Evolutionary conservation across 208 protist species (phyloP), one percentile per base, ranked within the genome.

Genomic region (Crithidia fasciculata): DNA sequence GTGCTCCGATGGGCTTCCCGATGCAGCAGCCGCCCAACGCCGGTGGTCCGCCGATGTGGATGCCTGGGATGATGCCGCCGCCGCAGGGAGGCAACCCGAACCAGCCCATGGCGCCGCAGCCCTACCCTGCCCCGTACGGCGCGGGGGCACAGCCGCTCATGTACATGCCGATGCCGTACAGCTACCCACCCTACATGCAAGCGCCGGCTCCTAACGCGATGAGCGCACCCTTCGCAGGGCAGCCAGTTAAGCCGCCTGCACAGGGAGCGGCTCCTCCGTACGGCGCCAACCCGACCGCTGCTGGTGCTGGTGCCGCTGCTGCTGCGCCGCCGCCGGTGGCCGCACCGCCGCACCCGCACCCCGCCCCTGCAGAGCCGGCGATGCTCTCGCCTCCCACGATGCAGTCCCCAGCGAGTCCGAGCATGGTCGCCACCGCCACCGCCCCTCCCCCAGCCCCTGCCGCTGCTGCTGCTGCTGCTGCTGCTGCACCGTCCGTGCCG

Each of bases 151-250:
- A 68, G 43, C 74, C 64, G 13, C 19, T 80, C 64, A 80, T 84
- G 74, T 84, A 84, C 69, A 73, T 86, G 71, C 60, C 62, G 8
- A 15, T 70, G 19, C 72, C 69, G 41, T 85, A 78, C 72, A 66
- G 54, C 69, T 71, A 81, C 56, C 72, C 69, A 66, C 72, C 75
- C 7, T 81, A 72, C 72, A 69, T 85, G 75, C 52, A 69, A 4
- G 68, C 68, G 3, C 55, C 50, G 45, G 39, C 72, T 18, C 74
- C 82, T 0, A 36, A 77, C 13, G 68, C 74, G n/a, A 61, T 74
- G 37, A 68, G 63, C 3, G 44, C 73, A 6, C 10, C 64, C 4
- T 63, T 60, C 37, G 47, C 40, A 3, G 57, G 50, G 28, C 76
- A 59, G 28, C 61, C 69, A 36, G 47, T 59, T 2, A 80, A 74